A percentile compares a stretch with the other conserved stretches of the same genome.
These are phyloP conservation scores for Didymella segeticola DNA, from an alignment of 2,329 filamentous ascomycete species.

Conservation along the genomic window DNA sequence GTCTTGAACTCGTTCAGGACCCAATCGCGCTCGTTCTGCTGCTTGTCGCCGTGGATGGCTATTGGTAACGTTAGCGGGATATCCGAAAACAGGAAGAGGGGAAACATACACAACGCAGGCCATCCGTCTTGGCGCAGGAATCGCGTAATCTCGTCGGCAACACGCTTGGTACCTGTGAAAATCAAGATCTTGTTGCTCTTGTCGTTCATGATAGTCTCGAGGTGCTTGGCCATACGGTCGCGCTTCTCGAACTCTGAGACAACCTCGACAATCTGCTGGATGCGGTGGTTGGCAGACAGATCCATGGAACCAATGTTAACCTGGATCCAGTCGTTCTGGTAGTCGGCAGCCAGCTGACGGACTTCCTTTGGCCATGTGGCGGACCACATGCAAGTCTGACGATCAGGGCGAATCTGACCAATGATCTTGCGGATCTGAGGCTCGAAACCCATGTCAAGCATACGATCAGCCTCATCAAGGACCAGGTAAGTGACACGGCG, in stretches of 20 bases:
- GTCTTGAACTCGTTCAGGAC: conserved; percentile 99
- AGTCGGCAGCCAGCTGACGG: conserved; percentile 86
- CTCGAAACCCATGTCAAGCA: conserved; percentile 99
- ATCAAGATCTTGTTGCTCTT: conserved; percentile 94
- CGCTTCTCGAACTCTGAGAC: conserved; percentile 97
- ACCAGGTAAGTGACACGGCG: conserved; percentile 97
- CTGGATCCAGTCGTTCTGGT: conserved; percentile 95
- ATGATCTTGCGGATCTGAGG: conserved; percentile 99
- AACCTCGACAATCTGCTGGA: conserved; percentile 97
- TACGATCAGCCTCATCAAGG: conserved; percentile 97
- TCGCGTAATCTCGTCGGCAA: conserved; percentile 96
- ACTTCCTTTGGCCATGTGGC: conserved; percentile 99
- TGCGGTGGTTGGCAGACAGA: conserved; percentile 94
- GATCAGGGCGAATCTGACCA: conserved; percentile 93
- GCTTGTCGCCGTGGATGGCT: conserved; percentile 99
- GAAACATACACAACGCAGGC: conserved; percentile 86
- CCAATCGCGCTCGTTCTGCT: conserved; percentile 99
- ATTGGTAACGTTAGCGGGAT: conserved; percentile 47
- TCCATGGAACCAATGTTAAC: conserved; percentile 98
- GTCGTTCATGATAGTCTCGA: conserved; percentile 97
- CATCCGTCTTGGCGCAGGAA: conserved; percentile 98
- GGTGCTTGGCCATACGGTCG: conserved; percentile 94
- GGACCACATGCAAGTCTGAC: conserved; percentile 99
- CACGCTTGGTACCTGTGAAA: conserved; percentile 85
- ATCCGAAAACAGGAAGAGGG: background rate